Conservation (phyloP, 306 rosid genomes). For the Psophocarpus tetragonolobus region DNA sequence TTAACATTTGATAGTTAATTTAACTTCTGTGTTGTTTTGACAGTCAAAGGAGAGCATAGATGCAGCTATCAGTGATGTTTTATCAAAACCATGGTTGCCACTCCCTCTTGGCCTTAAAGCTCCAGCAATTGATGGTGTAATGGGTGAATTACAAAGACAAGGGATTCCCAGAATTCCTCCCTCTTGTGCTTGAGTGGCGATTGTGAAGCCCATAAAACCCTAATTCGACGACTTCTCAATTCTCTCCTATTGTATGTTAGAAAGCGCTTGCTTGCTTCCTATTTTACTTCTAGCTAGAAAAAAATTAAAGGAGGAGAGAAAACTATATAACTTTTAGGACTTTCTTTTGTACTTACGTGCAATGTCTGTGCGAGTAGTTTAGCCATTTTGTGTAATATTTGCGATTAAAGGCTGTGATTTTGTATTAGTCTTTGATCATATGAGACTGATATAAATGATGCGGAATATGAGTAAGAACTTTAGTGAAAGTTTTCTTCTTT, state of each 20-base stretch:
- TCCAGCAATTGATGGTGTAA: constrained; percentile 71
- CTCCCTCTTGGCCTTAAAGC: constrained; percentile 91
- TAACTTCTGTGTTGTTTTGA: not conserved
- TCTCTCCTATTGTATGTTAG: not conserved
- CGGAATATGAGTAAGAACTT: not conserved
- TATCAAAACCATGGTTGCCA: constrained; percentile 87
- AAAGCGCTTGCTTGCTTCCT: not conserved
- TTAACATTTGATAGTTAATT: not conserved
- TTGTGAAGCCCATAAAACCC: constrained; percentile 41
- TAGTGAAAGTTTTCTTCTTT: not conserved
- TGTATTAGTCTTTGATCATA: constrained; percentile 11
- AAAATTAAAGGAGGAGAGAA: not conserved
- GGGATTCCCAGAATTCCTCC: constrained; percentile 88
- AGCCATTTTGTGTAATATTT: constrained; percentile 13
- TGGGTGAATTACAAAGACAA: constrained; percentile 76
- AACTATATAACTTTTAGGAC: not conserved
- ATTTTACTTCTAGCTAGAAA: not conserved
- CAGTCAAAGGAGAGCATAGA: constrained; percentile 97
- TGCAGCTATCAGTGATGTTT: constrained; percentile 82
- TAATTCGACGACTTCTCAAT: constrained; percentile 67
- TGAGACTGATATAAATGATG: constrained; percentile 3
- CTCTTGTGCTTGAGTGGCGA: constrained; percentile 51
- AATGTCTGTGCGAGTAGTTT: not conserved
- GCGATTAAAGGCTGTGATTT: constrained; percentile 28
- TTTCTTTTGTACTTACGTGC: constrained; percentile 28